Evolutionary conservation across 225 moss, liverwort and hornwort species (phyloP).

Genomic region (Asterella californica): DNA sequence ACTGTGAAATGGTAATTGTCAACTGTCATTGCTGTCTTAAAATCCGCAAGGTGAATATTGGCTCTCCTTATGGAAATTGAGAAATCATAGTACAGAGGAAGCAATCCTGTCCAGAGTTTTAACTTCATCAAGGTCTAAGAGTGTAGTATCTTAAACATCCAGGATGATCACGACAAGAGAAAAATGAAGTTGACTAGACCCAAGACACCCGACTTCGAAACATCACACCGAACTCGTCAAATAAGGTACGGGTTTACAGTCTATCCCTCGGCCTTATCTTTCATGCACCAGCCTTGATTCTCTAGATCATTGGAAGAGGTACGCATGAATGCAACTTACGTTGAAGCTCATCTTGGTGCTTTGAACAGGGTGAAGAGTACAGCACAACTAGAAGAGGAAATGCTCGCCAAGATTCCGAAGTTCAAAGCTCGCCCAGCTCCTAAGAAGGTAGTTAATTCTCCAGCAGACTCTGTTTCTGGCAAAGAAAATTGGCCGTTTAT

Average conservation of each 20-base stretch:
- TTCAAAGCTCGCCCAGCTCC: slow-evolving; percentile 92
- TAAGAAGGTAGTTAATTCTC: slow-evolving; percentile 61
- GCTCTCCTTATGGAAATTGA: too few relatives aligned
- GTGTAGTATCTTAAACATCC: slow-evolving; percentile 21
- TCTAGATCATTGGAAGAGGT: background rate
- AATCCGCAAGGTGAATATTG: background rate
- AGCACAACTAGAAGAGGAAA: slow-evolving; percentile 74
- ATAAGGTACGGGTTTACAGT: slow-evolving; percentile 42
- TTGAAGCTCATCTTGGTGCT: background rate
- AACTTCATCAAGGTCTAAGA: background rate
- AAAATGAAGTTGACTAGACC: slow-evolving; percentile 78
- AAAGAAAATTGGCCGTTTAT: background rate
- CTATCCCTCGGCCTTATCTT: background rate
- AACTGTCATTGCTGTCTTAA: too few relatives aligned
- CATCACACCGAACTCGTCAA: slow-evolving; percentile 71
- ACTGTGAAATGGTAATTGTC: slow-evolving; percentile 32
- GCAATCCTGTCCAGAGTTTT: background rate
- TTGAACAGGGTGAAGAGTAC: slow-evolving; percentile 73
- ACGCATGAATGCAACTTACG: background rate
- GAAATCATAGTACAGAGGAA: background rate
- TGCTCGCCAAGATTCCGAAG: slow-evolving; percentile 78
- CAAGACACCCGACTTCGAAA: slow-evolving; percentile 82
- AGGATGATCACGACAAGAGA: slow-evolving; percentile 71
- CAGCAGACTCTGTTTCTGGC: background rate
- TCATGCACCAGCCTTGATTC: background rate